Evolutionary conservation across 2,329 filamentous ascomycete species (phyloP).

Genomic region (Aspergillus viridinutans): DNA sequence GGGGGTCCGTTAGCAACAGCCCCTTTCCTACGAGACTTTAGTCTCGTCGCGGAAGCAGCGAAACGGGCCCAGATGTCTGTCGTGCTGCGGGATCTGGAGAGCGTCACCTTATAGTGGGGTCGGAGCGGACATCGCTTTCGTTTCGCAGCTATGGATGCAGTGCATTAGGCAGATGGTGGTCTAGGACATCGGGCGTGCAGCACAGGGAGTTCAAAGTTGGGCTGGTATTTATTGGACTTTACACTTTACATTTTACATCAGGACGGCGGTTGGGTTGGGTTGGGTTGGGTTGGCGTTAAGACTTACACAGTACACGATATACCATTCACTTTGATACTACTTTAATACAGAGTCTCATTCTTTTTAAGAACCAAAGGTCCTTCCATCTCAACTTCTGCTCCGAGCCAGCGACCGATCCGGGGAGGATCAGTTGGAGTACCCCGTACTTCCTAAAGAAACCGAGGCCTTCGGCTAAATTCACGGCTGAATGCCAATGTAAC

Average conservation of each 20-base stretch:
- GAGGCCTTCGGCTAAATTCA: background rate
- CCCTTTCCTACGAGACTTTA: slow-evolving; percentile 74
- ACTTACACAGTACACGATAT: too few species aligned
- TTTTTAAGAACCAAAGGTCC: too few species aligned
- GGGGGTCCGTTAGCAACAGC: slow-evolving; percentile 44
- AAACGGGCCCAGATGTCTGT: slow-evolving; percentile 89
- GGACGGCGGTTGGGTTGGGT: background rate
- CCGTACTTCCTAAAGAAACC: too few species aligned
- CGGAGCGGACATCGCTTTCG: background rate
- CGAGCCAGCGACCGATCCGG: background rate
- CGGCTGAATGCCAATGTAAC: too few species aligned
- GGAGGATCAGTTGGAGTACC: background rate
- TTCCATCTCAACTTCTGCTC: too few species aligned
- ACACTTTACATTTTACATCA: background rate
- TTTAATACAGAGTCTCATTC: too few species aligned
- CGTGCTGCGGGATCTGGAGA: slow-evolving; percentile 75
- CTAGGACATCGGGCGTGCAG: background rate
- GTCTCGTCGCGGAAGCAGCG: slow-evolving; percentile 83
- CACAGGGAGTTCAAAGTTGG: background rate
- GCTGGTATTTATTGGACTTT: background rate
- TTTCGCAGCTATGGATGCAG: background rate
- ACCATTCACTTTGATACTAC: too few species aligned
- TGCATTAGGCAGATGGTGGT: background rate
- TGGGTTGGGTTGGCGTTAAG: too few species aligned
- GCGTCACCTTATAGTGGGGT: slow-evolving; percentile 31